Evolutionary conservation across 1,284 basidiomycete species (phyloP).

Genomic region (Bjerkandera adusta): DNA sequence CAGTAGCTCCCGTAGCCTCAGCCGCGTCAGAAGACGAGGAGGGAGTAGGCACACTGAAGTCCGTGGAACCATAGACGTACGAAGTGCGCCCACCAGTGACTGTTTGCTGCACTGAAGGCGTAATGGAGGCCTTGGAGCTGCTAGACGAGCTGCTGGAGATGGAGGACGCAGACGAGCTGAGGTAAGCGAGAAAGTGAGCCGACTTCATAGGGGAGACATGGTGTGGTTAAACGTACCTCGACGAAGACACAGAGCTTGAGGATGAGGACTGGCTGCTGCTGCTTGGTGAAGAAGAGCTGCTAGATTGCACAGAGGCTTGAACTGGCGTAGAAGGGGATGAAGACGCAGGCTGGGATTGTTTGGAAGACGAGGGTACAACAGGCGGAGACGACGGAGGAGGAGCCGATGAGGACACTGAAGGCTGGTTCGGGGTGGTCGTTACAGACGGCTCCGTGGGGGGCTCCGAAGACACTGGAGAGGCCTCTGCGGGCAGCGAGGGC

Average conservation of each 20-base stretch:
- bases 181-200: too few relatives aligned
- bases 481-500: background rate
- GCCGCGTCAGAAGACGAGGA: background rate
- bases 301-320: background rate
- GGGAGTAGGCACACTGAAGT: constrained; percentile 6
- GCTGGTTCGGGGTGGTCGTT: constrained; percentile 5
- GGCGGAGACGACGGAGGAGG: constrained; percentile 7
- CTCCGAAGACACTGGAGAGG: constrained; percentile 7
- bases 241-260: background rate
- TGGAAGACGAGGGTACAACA: constrained; percentile 6
- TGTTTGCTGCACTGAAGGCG: too few relatives aligned
- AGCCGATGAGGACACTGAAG: constrained; percentile 4
- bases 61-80: background rate
- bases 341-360: background rate
- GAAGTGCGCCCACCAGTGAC: too few relatives aligned
- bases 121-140: background rate
- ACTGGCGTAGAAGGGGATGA: background rate
- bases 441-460: constrained; percentile 1
- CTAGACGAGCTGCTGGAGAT: background rate
- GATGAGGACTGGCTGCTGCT: background rate
- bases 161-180: constrained; percentile 1
- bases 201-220: too few relatives aligned
- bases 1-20: background rate
- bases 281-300: background rate
- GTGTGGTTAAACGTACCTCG: background rate